A percentile compares a stretch with the other conserved stretches of the same genome.
Evolutionary conservation across 192 early-diverging fungal genomes (phyloP).

Genomic region (Podila horticola): DNA sequence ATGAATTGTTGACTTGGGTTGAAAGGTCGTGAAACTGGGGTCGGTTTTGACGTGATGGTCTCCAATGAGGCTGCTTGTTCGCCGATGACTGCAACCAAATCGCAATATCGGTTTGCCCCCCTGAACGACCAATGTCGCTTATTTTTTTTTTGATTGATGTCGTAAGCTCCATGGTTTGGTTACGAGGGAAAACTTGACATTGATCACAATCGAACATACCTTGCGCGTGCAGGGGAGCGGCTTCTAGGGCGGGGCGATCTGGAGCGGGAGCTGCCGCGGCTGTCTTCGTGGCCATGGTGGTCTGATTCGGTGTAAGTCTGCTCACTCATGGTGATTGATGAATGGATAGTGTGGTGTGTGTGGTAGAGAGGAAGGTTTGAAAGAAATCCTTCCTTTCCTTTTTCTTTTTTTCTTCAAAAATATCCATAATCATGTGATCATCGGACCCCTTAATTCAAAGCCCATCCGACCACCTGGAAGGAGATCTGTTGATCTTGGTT

Average conservation of each 20-base stretch:
- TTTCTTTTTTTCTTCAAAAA: background rate
- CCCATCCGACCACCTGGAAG: too few relatives aligned
- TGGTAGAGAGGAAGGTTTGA: background rate
- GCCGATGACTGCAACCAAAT: background rate
- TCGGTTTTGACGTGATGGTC: too few relatives aligned
- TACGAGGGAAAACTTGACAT: too few relatives aligned
- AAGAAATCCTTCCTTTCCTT: background rate
- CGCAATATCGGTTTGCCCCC: too few relatives aligned
- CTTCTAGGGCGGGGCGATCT: constrained; percentile 49
- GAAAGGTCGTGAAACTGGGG: too few relatives aligned
- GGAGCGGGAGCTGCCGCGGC: constrained; percentile 41
- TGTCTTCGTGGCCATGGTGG: constrained; percentile 32
- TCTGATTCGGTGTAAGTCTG: constrained; percentile 41
- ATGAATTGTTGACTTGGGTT: too few relatives aligned
- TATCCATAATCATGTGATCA: background rate
- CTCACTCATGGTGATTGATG: constrained; percentile 28
- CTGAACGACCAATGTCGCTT: background rate
- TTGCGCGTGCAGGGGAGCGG: constrained; percentile 40
- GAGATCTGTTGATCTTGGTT: background rate
- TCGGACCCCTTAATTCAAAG: too few relatives aligned
- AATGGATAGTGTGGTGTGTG: background rate
- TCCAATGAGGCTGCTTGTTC: background rate
- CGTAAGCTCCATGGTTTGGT: background rate
- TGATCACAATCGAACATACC: constrained; percentile 18
- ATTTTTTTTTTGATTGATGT: too few relatives aligned